Percentiles rank a stretch among this genome's conserved stretches.
These are phyloP conservation scores for Voacanga thouarsii DNA, from an alignment of 257 asterid species.

Conservation along the genomic window DNA sequence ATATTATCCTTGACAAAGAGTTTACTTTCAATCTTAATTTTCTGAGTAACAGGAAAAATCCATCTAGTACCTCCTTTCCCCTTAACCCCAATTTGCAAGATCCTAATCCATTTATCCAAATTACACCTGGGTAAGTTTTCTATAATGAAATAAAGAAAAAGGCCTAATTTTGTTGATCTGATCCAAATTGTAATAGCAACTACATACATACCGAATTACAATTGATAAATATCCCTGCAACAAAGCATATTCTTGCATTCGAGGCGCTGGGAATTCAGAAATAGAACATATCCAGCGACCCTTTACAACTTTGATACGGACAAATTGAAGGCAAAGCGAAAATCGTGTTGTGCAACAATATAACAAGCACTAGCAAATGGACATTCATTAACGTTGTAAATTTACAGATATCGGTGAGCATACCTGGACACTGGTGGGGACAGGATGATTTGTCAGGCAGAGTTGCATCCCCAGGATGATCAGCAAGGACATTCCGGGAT, in stretches of 20 bases:
- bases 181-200: neutral
- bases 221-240: neutral
- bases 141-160: neutral
- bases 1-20: neutral
- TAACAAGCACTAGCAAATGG: neutral
- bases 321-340: neutral
- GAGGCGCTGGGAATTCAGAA: neutral
- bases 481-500: constrained; percentile 5
- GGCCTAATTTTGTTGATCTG: neutral
- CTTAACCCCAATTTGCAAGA: neutral
- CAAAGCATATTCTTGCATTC: neutral
- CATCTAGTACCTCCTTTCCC: neutral
- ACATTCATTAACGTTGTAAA: neutral
- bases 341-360: neutral
- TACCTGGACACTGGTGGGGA: constrained; percentile 74
- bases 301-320: neutral
- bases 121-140: neutral
- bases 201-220: neutral
- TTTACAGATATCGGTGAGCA: neutral
- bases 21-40: neutral
- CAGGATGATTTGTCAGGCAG: constrained; percentile 39
- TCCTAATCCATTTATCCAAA: neutral
- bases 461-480: neutral
- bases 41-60: neutral
- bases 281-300: neutral